Evolutionary conservation across 2,329 filamentous ascomycete species (phyloP).

Genomic region (Aplosporella prunicola): DNA sequence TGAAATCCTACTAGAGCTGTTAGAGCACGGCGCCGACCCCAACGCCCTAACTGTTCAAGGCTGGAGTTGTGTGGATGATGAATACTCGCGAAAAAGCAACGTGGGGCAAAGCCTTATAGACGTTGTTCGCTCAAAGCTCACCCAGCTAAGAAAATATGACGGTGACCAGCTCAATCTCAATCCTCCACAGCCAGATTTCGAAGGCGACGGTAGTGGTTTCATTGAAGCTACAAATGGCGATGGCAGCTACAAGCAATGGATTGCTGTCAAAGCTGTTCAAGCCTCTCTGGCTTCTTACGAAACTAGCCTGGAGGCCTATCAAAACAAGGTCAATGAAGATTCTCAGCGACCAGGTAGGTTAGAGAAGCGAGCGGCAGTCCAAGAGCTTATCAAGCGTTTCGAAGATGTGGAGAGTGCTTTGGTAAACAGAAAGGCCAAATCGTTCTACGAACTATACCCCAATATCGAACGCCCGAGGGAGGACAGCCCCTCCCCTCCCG

Average conservation of each 20-base stretch:
- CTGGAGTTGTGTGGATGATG: slow-evolving; percentile 18
- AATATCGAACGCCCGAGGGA: slow-evolving; percentile 13
- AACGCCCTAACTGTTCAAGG: slow-evolving; percentile 46
- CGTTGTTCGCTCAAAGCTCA: slow-evolving; percentile 45
- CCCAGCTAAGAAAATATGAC: slow-evolving; percentile 39
- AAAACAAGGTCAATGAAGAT: slow-evolving; percentile 16
- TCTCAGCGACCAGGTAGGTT: slow-evolving; percentile 19
- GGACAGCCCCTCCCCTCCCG: no score
- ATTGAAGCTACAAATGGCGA: slow-evolving; percentile 40
- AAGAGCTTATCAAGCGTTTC: slow-evolving; percentile 42
- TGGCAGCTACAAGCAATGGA: slow-evolving; percentile 54
- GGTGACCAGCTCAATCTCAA: slow-evolving; percentile 6
- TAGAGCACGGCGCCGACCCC: slow-evolving; percentile 56
- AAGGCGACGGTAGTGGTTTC: slow-evolving; percentile 4
- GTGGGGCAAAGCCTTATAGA: slow-evolving; percentile 50
- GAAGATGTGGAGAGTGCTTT: slow-evolving; percentile 48
- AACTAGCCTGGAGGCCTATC: slow-evolving; percentile 24
- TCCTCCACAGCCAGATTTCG: slow-evolving; percentile 18
- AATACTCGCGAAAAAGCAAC: slow-evolving; percentile 29
- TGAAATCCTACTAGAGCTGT: slow-evolving; percentile 47
- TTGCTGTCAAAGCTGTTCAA: slow-evolving; percentile 34
- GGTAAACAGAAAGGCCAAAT: slow-evolving; percentile 52
- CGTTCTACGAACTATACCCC: slow-evolving; percentile 56
- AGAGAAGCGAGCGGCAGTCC: slow-evolving; percentile 50
- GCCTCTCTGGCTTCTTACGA: slow-evolving; percentile 29